Base-by-base conservation (phyloP, 345 rosid species). In the Populus tremula region DNA sequence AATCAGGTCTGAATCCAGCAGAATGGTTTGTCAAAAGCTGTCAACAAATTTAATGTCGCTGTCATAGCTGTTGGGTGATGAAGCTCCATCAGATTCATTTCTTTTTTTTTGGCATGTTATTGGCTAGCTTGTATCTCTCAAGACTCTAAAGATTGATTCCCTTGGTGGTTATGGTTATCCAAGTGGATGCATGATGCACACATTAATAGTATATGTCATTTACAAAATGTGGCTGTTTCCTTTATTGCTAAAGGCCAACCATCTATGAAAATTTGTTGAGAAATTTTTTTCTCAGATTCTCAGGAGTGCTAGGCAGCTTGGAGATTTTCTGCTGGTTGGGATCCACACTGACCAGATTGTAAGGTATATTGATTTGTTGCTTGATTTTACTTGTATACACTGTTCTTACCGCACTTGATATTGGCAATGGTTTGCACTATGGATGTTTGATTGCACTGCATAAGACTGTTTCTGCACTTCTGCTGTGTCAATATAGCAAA, bases 301-400 rank as follows among this genome's bases (percentile, higher is more conserved):
- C 73, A 93, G 89, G 86, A 79, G 78, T 72, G 99, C 99, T 38
- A 89, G 92, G 86, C 94, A 91, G 87, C 98, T 88, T 75, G 99
- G 98, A 79, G 99, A 95, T 77, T 95, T 95, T 83, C 87, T 95
- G 75, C 86, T 95, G 61, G 99, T 92, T 88, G 99, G 99, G 66
- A 84, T 95, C 81, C 91, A 91, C 76, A 85, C 89, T 61, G 98
- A 95, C 86, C 93, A 89, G 82, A 88, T 87, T 74, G 97, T 95
- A 84, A 93, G 99, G 99, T 94, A 85, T 62, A 43, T 8, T 14
- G 41, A 14, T 2, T 66, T 33, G n/a, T 9, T 54, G 72, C 73
- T 67, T 35, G 11, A 74, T 49, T 61, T 65, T 80, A 63, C 68
- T 76, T 69, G 10, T 69, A 27, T 29, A 8, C n/a, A 71, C 67